Evolutionary conservation across 2,329 filamentous ascomycete genomes (phyloP).

Genomic region (Teratosphaeria epicoccoides): DNA sequence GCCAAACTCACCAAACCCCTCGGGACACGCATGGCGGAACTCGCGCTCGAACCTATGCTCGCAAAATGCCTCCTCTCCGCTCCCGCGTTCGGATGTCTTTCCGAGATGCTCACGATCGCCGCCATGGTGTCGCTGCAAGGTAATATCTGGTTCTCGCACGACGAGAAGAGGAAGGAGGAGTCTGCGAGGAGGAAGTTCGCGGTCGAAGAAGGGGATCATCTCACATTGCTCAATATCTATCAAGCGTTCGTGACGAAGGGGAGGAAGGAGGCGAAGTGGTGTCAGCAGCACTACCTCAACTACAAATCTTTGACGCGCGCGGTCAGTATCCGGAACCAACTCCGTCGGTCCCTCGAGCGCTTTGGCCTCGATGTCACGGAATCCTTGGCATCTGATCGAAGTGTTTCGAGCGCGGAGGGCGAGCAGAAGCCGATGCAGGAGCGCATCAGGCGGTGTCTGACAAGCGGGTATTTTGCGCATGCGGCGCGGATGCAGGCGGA

Average conservation of each 20-base stretch:
- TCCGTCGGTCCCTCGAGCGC: slow-evolving; percentile 76
- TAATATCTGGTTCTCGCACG: slow-evolving; percentile 65
- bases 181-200: slow-evolving; percentile 70
- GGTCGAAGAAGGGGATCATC: slow-evolving; percentile 84
- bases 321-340: slow-evolving; percentile 74
- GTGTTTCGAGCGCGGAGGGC: slow-evolving; percentile 30
- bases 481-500: slow-evolving; percentile 89
- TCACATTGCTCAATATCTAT: slow-evolving; percentile 90
- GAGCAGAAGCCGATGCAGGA: slow-evolving; percentile 47
- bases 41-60: slow-evolving; percentile 93
- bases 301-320: slow-evolving; percentile 74
- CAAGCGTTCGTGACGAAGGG: slow-evolving; percentile 76
- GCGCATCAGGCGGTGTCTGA: slow-evolving; percentile 72
- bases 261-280: slow-evolving; percentile 75
- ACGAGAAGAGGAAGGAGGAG: slow-evolving; percentile 65
- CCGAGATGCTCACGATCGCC: slow-evolving; percentile 80
- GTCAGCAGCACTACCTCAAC: slow-evolving; percentile 75
- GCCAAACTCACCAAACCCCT: slow-evolving; percentile 81
- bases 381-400: slow-evolving; percentile 34
- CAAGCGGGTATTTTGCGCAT: slow-evolving; percentile 84
- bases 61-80: slow-evolving; percentile 75
- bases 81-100: slow-evolving; percentile 62
- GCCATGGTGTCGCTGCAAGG: slow-evolving; percentile 87
- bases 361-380: slow-evolving; percentile 66
- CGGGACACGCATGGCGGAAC: slow-evolving; percentile 83